Conservation (phyloP, 1,284 basidiomycete genomes). For the Chalciporus sp. region DNA sequence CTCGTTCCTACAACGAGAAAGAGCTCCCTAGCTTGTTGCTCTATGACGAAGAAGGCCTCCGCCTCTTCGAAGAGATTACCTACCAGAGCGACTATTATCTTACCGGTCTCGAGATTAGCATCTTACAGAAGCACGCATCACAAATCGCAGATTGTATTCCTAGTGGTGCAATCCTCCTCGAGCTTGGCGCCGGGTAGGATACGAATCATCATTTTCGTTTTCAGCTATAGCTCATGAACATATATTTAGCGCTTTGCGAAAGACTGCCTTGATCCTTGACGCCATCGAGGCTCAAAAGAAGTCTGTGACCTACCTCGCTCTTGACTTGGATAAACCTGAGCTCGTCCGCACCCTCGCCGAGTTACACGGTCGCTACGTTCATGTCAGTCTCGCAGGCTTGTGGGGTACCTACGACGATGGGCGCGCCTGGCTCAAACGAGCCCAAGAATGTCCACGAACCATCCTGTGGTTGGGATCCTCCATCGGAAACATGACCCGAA, state of each 20-base stretch:
- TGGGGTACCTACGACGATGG: slow-evolving; percentile 11
- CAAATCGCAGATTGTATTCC: background rate
- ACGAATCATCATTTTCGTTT: too few relatives aligned
- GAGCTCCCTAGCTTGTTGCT: slow-evolving; percentile 5
- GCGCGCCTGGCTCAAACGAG: slow-evolving; percentile 1
- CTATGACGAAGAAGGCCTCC: slow-evolving; percentile 8
- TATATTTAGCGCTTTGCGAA: background rate
- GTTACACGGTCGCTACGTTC: slow-evolving; percentile 1
- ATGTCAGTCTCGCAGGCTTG: slow-evolving; percentile 5
- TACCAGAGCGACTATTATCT: slow-evolving; percentile 9
- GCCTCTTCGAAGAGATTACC: slow-evolving; percentile 8
- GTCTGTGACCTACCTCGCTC: slow-evolving; percentile 4
- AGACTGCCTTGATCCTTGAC: slow-evolving; percentile 3
- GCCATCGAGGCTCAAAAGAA: slow-evolving; percentile 7
- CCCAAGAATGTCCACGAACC: background rate
- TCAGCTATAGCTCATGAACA: too few relatives aligned
- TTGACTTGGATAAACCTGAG: slow-evolving; percentile 8
- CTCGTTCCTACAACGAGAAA: slow-evolving; percentile 7
- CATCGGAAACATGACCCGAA: slow-evolving; percentile 8
- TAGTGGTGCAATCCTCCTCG: background rate
- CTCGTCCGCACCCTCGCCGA: slow-evolving; percentile 6
- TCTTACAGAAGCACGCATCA: background rate
- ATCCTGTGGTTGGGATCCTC: slow-evolving; percentile 10
- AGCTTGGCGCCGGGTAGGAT: background rate
- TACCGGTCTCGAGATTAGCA: slow-evolving; percentile 4